These are phyloP conservation scores for Mycena indigotica DNA, from an alignment of 768 basidiomycete genomes.

Conservation along the genomic window DNA sequence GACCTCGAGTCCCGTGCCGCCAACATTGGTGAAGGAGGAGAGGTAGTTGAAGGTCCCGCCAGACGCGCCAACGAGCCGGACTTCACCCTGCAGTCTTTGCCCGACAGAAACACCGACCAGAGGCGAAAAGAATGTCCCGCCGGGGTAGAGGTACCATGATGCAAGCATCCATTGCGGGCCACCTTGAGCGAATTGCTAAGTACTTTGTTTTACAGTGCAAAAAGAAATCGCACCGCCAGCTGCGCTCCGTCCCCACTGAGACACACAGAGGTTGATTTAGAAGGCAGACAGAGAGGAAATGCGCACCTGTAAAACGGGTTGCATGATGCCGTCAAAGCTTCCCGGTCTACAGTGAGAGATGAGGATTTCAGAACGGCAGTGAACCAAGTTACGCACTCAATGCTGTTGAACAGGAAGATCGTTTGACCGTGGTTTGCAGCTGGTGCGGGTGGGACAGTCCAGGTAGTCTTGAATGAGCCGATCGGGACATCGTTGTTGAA, in stretches of 20 bases:
- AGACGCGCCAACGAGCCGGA: background rate
- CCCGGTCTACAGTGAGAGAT: background rate
- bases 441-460: slow-evolving; percentile 4
- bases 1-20: slow-evolving; percentile 3
- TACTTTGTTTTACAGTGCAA: background rate
- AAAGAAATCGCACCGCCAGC: slow-evolving; percentile 11
- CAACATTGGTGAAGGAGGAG: slow-evolving; percentile 6
- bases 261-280: background rate
- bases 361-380: background rate
- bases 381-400: background rate
- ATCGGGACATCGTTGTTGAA: background rate
- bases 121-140: background rate
- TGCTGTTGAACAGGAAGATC: slow-evolving; percentile 16
- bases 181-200: background rate
- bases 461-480: slow-evolving; percentile 3
- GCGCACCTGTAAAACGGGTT: slow-evolving; percentile 15
- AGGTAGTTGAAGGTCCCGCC: slow-evolving; percentile 7
- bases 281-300: background rate
- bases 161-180: slow-evolving; percentile 9
- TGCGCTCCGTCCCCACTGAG: slow-evolving; percentile 14
- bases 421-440: slow-evolving; percentile 6
- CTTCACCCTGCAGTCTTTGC: slow-evolving; percentile 2
- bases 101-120: slow-evolving; percentile 8
- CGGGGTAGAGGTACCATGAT: slow-evolving; percentile 8
- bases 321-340: slow-evolving; percentile 9